Base-by-base conservation (phyloP, 2,329 filamentous ascomycete species). In the Fusarium sp. region DNA sequence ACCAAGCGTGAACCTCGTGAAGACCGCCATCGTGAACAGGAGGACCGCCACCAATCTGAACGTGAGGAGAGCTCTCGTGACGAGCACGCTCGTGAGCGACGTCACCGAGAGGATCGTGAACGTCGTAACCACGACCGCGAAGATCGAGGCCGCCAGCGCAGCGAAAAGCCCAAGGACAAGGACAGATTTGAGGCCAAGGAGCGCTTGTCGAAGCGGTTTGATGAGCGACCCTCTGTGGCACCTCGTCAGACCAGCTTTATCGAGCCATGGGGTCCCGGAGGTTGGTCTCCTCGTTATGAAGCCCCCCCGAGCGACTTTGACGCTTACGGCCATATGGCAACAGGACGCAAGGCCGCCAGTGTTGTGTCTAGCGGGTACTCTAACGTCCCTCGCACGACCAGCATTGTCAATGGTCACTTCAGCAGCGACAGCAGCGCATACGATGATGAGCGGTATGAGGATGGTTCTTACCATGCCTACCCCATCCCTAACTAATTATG, bases 121-220 rank as follows among this genome's bases (percentile, higher is more conserved):
- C 70, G 73, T 45, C 70, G 71, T 44, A 68, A 71, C 26, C 69
- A 66, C 42, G 72, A 75, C 49, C 71, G 71, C 50, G 67, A 74
- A 37, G 69, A 73, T 40, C 70, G 71, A 38, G 69, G 63, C 42
- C 65, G 72, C 28, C 59, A 52, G 53, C 67, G 69, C 18, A 60
- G 61, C 36, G 71, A 73, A n/a, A 77, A 74, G 59, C 69, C 72
- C 26, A 75, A 76, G 60, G 69, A 71, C 36, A 76, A 74, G 60
- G 72, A 73, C 49, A 74, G 74, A 55, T 69, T 72, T 55, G 76
- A 77, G 46, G 69, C 73, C 58, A 74, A 78, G 68, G 77, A 79
- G 46, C 79, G 80, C 16, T 75, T 81, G 53, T 77, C 77, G 31
- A 74, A 74, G 56, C 78, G 80, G 30, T 81, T 81, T 63, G 80